Evolutionary conservation across 805 yeast species (phyloP).

Genomic region (Debaryomyces tyrocola): DNA sequence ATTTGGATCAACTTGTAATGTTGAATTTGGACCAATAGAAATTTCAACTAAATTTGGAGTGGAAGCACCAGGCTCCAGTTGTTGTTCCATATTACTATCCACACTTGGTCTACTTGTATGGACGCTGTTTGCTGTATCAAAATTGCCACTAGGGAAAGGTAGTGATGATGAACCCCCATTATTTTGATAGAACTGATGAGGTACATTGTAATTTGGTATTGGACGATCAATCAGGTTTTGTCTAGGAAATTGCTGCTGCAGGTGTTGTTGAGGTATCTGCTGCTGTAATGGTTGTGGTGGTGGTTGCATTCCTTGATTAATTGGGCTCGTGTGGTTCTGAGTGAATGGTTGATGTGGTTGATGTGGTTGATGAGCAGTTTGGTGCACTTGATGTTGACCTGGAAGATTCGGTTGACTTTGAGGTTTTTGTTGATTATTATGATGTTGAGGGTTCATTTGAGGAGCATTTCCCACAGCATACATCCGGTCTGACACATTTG

Average conservation of each 20-base stretch:
- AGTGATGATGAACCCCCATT: not conserved
- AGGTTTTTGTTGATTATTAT: no score
- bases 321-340: not conserved
- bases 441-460: no score
- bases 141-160: not conserved
- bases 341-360: not conserved
- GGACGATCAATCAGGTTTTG: not conserved
- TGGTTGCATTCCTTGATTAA: not conserved
- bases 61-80: not conserved
- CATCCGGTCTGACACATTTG: not conserved
- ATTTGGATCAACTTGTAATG: slow-evolving; percentile 29
- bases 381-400: slow-evolving; percentile 5
- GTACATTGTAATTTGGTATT: not conserved
- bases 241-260: not conserved
- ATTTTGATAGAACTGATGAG: not conserved
- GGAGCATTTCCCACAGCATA: no score
- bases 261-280: slow-evolving; percentile 4
- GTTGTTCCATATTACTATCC: not conserved
- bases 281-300: slow-evolving; percentile 4
- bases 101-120: not conserved
- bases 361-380: slow-evolving; percentile 1
- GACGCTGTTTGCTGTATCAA: not conserved
- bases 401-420: not conserved
- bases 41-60: slow-evolving; percentile 22
- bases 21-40: slow-evolving; percentile 36